Conservation (phyloP, 306 rosid species). For the Citrullus colocynthis region DNA sequence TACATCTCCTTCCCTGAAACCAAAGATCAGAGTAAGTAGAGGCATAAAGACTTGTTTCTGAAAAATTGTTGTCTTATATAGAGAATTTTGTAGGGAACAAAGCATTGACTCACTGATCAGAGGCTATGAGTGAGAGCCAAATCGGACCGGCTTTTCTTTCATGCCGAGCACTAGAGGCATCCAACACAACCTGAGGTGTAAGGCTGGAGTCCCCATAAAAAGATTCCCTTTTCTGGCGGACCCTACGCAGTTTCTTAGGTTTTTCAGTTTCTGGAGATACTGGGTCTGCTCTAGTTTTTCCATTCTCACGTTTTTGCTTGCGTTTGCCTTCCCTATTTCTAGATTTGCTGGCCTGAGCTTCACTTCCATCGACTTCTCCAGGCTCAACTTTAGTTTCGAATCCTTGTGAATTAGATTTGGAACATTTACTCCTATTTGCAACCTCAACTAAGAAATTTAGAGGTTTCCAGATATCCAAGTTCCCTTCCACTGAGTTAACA, state of each 20-base stretch:
- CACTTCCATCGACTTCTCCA: conserved; percentile 19
- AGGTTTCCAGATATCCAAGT: conserved; percentile 87
- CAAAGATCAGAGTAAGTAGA: conserved; percentile 8
- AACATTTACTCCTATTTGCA: conserved; percentile 77
- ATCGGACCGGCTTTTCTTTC: conserved; percentile 48
- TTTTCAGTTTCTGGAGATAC: conserved; percentile 30
- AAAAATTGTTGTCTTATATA: not conserved
- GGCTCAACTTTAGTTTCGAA: conserved; percentile 43
- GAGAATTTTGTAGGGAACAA: not conserved
- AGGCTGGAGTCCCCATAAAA: conserved; percentile 28
- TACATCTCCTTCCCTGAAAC: conserved; percentile 58
- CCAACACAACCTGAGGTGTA: conserved; percentile 45
- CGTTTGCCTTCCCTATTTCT: conserved; percentile 57
- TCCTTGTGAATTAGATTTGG: conserved; percentile 54
- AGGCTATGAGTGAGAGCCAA: conserved; percentile 71
- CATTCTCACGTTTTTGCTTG: conserved; percentile 49
- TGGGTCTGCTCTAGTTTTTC: conserved; percentile 31
- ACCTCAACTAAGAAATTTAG: conserved; percentile 80
- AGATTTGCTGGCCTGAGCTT: conserved; percentile 32
- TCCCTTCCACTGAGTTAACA: conserved; percentile 45
- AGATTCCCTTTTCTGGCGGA: conserved; percentile 57
- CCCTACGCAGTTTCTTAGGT: conserved; percentile 56
- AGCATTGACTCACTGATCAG: conserved; percentile 51
- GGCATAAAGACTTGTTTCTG: not conserved
- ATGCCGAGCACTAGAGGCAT: conserved; percentile 29